Evolutionary conservation across 306 rosid genomes (phyloP).

Genomic region (Malus sylvestris): DNA sequence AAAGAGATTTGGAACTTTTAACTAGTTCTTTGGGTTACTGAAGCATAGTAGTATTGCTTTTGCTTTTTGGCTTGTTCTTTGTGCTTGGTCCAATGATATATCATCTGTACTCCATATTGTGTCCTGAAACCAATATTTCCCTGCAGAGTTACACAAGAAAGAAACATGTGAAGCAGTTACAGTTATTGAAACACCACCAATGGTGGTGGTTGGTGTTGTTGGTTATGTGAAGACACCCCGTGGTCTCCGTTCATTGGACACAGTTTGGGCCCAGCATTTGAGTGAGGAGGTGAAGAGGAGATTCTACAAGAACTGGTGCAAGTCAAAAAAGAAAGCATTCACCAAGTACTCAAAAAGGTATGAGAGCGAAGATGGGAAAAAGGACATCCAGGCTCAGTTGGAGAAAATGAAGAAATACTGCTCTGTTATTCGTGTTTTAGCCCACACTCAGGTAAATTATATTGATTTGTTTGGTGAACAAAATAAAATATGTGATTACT

Average conservation of each 20-base stretch:
- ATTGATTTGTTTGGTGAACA: background rate
- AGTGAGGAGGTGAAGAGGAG: conserved; percentile 68
- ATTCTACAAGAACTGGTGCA: conserved; percentile 78
- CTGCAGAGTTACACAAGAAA: conserved; percentile 67
- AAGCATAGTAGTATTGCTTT: background rate
- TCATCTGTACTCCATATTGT: no score
- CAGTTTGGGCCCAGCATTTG: conserved; percentile 81
- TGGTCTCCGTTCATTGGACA: conserved; percentile 56
- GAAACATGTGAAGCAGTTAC: conserved; percentile 89
- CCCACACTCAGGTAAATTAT: conserved; percentile 63
- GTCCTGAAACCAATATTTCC: background rate
- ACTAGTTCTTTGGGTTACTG: background rate
- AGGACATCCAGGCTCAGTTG: conserved; percentile 43
- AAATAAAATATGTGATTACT: no score
- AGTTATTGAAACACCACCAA: conserved; percentile 67
- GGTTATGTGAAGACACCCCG: conserved; percentile 65
- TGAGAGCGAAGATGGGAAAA: conserved; percentile 61
- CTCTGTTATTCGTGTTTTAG: conserved; percentile 60
- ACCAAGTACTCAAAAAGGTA: conserved; percentile 47
- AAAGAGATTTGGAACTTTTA: background rate
- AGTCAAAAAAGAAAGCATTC: conserved; percentile 78
- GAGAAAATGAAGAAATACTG: conserved; percentile 65
- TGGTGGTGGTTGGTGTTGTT: conserved; percentile 67
- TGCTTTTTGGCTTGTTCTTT: background rate
- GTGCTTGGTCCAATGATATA: no score